A percentile compares a stretch with the other conserved stretches of the same genome.
phyloP scores from a whole-genome alignment of 345 rosid species.

The Aurinia saxatilis region DNA sequence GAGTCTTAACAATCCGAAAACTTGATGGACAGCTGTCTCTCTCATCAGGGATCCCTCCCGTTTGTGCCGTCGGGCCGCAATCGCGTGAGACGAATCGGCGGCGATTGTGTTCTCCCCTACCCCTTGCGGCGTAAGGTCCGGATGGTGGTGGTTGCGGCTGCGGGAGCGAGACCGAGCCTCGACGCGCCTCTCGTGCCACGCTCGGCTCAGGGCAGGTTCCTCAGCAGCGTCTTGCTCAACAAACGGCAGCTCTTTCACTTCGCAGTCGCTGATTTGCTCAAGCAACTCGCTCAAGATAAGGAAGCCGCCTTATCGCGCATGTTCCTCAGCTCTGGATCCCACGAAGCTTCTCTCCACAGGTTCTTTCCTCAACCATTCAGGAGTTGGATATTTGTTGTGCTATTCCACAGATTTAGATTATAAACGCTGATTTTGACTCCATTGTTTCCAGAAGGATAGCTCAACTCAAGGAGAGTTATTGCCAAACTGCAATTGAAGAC shows the following conservation, averaged over 20 bases:
- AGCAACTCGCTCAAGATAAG: constrained; percentile 54
- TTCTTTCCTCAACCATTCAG: constrained; percentile 24
- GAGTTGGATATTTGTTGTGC: too few species aligned
- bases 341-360: constrained; percentile 76
- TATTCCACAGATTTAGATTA: too few species aligned
- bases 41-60: constrained; percentile 24
- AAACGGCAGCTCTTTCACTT: constrained; percentile 65
- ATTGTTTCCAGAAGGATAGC: constrained; percentile 60
- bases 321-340: constrained; percentile 52
- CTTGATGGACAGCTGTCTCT: constrained; percentile 47
- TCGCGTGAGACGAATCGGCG: neutral
- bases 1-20: too few species aligned
- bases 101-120: neutral
- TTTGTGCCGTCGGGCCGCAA: constrained; percentile 20
- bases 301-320: constrained; percentile 51
- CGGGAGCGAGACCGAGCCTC: constrained; percentile 51
- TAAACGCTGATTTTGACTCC: neutral
- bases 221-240: constrained; percentile 55
- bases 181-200: constrained; percentile 67
- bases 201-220: constrained; percentile 53
- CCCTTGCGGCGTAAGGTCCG: constrained; percentile 6
- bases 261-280: constrained; percentile 69
- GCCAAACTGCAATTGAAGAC: constrained; percentile 58
- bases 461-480: constrained; percentile 52
- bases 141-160: constrained; percentile 21